Conservation (phyloP, 768 basidiomycete genomes). For the Phlebiopsis gigantea region DNA sequence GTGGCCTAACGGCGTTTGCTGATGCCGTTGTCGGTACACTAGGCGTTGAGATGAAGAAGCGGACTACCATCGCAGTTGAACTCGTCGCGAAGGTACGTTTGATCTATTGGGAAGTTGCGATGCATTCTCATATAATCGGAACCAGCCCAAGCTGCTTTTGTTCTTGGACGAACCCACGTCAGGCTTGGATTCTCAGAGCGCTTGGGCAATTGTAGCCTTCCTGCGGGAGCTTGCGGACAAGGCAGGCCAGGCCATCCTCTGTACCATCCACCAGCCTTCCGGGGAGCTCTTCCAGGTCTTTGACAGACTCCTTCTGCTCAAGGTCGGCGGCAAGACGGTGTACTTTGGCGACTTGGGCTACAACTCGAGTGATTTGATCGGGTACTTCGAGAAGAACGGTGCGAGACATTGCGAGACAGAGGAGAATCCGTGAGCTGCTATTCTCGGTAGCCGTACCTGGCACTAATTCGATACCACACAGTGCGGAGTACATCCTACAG, state of each 20-base stretch:
- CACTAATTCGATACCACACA: constrained; percentile 12
- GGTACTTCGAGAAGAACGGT: constrained; percentile 75
- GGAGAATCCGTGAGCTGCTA: constrained; percentile 58
- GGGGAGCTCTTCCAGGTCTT: constrained; percentile 83
- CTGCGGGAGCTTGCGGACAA: constrained; percentile 69
- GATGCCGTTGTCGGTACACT: constrained; percentile 68
- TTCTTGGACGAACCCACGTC: constrained; percentile 89
- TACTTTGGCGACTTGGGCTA: constrained; percentile 68
- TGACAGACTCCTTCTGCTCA: constrained; percentile 71
- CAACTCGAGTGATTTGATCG: constrained; percentile 54
- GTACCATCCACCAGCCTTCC: constrained; percentile 77
- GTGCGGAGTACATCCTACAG: constrained; percentile 45
- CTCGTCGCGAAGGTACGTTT: constrained; percentile 62
- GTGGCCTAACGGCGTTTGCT: constrained; percentile 57
- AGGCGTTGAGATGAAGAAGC: constrained; percentile 69
- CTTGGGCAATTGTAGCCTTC: constrained; percentile 78
- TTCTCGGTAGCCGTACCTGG: neutral
- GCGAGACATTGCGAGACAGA: constrained; percentile 52
- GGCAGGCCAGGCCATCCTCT: constrained; percentile 80
- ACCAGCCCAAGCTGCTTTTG: constrained; percentile 63
- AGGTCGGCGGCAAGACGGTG: constrained; percentile 67
- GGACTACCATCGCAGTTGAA: constrained; percentile 84
- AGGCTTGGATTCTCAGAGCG: constrained; percentile 82
- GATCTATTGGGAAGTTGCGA: neutral
- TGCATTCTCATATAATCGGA: constrained; percentile 15